These are phyloP conservation scores for Tulasnella sp. DNA, from an alignment of 768 basidiomycete genomes.

Conservation along the genomic window DNA sequence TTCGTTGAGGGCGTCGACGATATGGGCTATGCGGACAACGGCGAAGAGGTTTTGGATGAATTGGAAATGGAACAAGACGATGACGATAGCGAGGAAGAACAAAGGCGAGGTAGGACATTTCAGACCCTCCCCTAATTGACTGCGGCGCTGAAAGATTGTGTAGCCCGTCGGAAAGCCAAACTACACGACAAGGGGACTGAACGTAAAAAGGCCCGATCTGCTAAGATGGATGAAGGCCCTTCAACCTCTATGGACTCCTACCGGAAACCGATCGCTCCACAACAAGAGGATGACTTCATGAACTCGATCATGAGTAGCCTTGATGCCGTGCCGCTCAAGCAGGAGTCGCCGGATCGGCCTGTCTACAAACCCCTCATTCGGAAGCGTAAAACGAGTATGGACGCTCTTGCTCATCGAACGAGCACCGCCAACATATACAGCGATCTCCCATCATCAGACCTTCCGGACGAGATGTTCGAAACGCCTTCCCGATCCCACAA, in stretches of 20 bases:
- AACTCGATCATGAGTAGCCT: slow-evolving; percentile 63
- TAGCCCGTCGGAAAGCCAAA: slow-evolving; percentile 22
- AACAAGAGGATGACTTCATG: slow-evolving; percentile 87
- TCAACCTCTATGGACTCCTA: slow-evolving; percentile 41
- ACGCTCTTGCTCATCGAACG: too few species aligned
- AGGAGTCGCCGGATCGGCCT: slow-evolving; percentile 19
- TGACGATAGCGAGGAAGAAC: slow-evolving; percentile 43
- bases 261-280: slow-evolving; percentile 59
- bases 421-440: too few species aligned
- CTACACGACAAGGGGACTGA: slow-evolving; percentile 21
- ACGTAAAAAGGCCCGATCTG: background rate
- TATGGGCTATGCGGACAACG: slow-evolving; percentile 88
- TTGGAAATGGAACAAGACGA: slow-evolving; percentile 22
- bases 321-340: slow-evolving; percentile 38
- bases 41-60: slow-evolving; percentile 86
- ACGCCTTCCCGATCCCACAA: background rate
- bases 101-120: slow-evolving; percentile 41
- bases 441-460: too few species aligned
- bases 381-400: background rate
- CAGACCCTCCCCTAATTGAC: background rate
- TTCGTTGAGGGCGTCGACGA: slow-evolving; percentile 94
- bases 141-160: background rate
- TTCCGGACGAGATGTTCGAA: too few species aligned
- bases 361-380: background rate
- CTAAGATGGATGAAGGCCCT: background rate